These are phyloP conservation scores for Stephania japonica DNA, from an alignment of 164 flowering plant species.

Conservation along the genomic window DNA sequence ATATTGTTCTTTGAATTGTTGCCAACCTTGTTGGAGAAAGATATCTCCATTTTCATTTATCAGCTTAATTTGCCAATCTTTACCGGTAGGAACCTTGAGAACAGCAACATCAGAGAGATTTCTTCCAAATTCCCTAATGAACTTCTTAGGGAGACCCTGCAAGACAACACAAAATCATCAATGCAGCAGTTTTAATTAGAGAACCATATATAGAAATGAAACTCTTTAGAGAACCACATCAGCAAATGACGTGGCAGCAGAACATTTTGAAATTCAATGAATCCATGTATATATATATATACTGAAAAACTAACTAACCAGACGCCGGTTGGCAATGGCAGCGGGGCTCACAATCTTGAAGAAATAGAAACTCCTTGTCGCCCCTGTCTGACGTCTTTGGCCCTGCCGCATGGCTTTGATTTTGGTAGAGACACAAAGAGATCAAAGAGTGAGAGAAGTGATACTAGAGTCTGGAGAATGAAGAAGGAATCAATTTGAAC, in stretches of 20 bases:
- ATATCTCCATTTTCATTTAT: slow-evolving; percentile 9
- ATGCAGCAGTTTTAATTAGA: no score
- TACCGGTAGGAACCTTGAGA: slow-evolving; percentile 21
- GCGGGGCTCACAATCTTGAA: slow-evolving; percentile 9
- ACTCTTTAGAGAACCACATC: background rate
- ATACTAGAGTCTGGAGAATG: background rate
- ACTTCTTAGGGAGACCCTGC: slow-evolving; percentile 32
- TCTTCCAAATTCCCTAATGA: slow-evolving; percentile 18
- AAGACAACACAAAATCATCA: background rate
- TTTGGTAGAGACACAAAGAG: background rate
- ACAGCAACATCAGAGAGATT: slow-evolving; percentile 12
- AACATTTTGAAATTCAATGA: no score
- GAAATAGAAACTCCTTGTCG: background rate
- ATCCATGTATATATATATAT: no score
- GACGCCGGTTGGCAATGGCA: slow-evolving; percentile 4
- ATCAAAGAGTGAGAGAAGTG: background rate
- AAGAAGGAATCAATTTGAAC: no score
- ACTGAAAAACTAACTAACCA: slow-evolving; percentile 6
- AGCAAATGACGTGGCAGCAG: background rate
- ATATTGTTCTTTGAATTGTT: slow-evolving; percentile 22
- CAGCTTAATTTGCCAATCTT: slow-evolving; percentile 18
- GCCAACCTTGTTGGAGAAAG: slow-evolving; percentile 30
- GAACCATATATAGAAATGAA: no score
- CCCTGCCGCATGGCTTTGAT: background rate
- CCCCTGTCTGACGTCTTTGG: background rate